Evolutionary conservation across 2,329 filamentous ascomycete genomes (phyloP).

Genomic region (Fusarium goolgardi): DNA sequence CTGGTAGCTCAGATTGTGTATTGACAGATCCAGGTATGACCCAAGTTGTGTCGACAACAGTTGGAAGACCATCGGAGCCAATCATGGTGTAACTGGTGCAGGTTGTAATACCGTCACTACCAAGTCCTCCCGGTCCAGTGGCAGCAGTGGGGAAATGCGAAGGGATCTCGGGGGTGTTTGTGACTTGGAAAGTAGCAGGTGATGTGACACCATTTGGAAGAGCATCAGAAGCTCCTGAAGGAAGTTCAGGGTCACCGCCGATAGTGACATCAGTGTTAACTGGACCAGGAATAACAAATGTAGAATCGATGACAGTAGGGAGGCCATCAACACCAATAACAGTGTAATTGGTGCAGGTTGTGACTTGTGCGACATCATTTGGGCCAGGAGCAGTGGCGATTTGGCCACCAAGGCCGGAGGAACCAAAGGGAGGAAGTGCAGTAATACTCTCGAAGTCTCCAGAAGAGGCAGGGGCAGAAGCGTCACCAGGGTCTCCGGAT

Average conservation of each 20-base stretch:
- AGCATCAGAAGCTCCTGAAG: slow-evolving; percentile 31
- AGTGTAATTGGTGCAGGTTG: slow-evolving; percentile 49
- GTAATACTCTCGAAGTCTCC: slow-evolving; percentile 13
- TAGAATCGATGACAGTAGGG: slow-evolving; percentile 50
- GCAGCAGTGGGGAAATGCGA: slow-evolving; percentile 11
- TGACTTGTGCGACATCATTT: slow-evolving; percentile 20
- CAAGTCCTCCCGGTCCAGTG: slow-evolving; percentile 17
- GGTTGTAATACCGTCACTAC: slow-evolving; percentile 32
- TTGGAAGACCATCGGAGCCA: slow-evolving; percentile 45
- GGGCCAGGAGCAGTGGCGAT: slow-evolving; percentile 4
- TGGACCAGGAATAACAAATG: slow-evolving; percentile 47
- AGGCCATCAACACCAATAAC: slow-evolving; percentile 43
- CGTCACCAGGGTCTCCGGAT: slow-evolving; percentile 9
- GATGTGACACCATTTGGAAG: slow-evolving; percentile 34
- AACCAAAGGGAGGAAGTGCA: slow-evolving; percentile 14
- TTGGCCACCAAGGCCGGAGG: slow-evolving; percentile 7
- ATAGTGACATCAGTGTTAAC: slow-evolving; percentile 35
- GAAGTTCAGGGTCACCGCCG: slow-evolving; percentile 10
- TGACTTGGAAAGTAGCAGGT: slow-evolving; percentile 18
- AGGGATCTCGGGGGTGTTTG: slow-evolving; percentile 11
- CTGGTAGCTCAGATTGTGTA: slow-evolving; percentile 35
- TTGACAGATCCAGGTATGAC: slow-evolving; percentile 43
- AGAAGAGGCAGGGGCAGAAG: slow-evolving; percentile 16
- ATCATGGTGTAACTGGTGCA: slow-evolving; percentile 44
- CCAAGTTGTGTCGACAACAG: slow-evolving; percentile 50